A percentile compares a stretch with the other conserved stretches of the same genome.
Conservation (phyloP, 228 moss, liverwort and hornwort species). For the Sphagnum fallax region DNA sequence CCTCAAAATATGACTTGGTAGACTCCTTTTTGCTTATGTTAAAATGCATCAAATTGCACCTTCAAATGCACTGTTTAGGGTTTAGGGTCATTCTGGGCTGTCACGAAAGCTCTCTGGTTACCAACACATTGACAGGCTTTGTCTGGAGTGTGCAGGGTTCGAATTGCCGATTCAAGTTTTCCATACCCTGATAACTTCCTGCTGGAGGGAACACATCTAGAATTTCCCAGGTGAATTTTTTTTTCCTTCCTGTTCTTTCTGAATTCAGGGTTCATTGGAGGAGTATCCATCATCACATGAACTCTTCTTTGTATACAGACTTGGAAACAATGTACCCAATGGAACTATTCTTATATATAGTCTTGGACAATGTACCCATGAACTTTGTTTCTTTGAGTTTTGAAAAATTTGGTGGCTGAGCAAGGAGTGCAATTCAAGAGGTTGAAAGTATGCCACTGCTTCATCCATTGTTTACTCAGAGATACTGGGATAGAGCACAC, state of each 20-base stretch:
- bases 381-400: background rate
- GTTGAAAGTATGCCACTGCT: background rate
- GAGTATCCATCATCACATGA: too few species aligned
- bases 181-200: slow-evolving; percentile 65
- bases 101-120: too few species aligned
- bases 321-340: background rate
- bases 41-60: too few species aligned
- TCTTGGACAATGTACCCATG: background rate
- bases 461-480: background rate
- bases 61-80: too few species aligned
- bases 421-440: background rate
- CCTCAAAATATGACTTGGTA: slow-evolving; percentile 65
- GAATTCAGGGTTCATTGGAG: background rate
- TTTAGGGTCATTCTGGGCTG: too few species aligned
- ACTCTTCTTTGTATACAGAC: too few species aligned
- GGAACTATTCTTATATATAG: background rate
- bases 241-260: background rate
- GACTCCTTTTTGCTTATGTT: background rate
- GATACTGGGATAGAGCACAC: too few species aligned
- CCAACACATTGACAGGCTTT: too few species aligned
- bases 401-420: background rate
- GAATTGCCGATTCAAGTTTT: slow-evolving; percentile 69
- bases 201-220: slow-evolving; percentile 38
- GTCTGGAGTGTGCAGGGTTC: slow-evolving; percentile 33
- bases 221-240: slow-evolving; percentile 20